A percentile compares a stretch with the other conserved stretches of the same genome.
phyloP scores from a whole-genome alignment of 2,329 filamentous ascomycete species.

The Penicillium rolfsii region DNA sequence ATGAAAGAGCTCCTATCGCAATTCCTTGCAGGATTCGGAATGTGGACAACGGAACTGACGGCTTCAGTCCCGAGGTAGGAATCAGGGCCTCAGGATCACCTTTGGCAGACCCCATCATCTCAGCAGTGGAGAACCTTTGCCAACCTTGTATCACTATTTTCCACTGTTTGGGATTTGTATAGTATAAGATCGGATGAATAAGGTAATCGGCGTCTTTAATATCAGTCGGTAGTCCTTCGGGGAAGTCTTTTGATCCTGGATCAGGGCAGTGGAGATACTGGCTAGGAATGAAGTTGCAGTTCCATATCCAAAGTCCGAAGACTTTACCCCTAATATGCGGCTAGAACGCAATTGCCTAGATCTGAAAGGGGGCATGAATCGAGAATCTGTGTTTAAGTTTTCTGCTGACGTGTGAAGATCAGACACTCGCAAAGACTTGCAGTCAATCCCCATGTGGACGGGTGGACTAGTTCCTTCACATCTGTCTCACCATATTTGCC shows the following conservation, averaged over 20 bases:
- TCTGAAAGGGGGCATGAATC: neutral
- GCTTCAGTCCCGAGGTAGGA: neutral
- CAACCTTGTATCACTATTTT: too few relatives aligned
- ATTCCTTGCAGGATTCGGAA: neutral
- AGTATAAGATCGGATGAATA: neutral
- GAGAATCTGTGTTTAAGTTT: neutral
- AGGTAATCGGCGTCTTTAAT: neutral
- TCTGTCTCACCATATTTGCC: neutral
- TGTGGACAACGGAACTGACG: neutral
- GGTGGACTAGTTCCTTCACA: neutral
- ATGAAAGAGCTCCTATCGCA: neutral
- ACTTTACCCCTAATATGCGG: neutral
- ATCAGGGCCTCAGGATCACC: neutral
- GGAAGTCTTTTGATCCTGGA: neutral
- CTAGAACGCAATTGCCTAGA: neutral
- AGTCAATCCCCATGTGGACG: neutral
- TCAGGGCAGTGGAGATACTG: neutral
- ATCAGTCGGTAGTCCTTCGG: neutral
- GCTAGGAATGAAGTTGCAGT: neutral
- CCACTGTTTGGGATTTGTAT: neutral
- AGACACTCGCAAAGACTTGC: neutral
- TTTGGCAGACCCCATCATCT: neutral
- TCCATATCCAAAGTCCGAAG: neutral
- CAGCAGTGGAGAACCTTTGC: too few relatives aligned
- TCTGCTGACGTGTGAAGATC: slow-evolving; percentile 5